phyloP scores from a whole-genome alignment of 305 asterid species.

The Fraxinus nigra region DNA sequence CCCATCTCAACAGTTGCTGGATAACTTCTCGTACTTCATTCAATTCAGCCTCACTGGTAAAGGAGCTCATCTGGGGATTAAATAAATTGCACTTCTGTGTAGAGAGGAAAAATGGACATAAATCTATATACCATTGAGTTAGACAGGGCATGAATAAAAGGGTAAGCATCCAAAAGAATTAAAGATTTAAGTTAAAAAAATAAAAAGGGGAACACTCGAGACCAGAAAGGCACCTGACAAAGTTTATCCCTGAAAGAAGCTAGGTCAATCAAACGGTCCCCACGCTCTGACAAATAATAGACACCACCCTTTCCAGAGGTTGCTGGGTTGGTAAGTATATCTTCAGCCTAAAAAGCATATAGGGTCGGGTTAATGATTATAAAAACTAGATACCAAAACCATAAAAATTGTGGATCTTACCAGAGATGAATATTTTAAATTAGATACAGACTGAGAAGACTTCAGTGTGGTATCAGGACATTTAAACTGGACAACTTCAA shows the following conservation, averaged over 20 bases:
- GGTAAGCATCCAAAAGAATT: constrained; percentile 8
- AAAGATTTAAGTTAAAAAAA: constrained; percentile 14
- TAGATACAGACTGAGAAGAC: constrained; percentile 70
- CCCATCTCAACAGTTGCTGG: constrained; percentile 89
- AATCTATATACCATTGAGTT: constrained; percentile 13
- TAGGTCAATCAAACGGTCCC: constrained; percentile 87
- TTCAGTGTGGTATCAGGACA: constrained; percentile 67
- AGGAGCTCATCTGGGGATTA: constrained; percentile 59
- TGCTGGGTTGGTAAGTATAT: constrained; percentile 65
- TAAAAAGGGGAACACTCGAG: background rate
- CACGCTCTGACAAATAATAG: constrained; percentile 89
- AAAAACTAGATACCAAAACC: background rate
- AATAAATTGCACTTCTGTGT: constrained; percentile 60
- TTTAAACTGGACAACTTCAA: constrained; percentile 78
- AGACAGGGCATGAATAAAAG: constrained; percentile 11
- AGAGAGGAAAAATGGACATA: constrained; percentile 15
- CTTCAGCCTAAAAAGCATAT: constrained; percentile 64
- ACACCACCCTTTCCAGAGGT: constrained; percentile 59
- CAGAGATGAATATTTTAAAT: constrained; percentile 63
- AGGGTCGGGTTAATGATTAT: constrained; percentile 13
- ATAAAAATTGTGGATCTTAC: constrained; percentile 41
- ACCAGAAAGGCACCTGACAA: constrained; percentile 69
- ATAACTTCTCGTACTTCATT: constrained; percentile 74
- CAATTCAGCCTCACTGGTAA: constrained; percentile 73
- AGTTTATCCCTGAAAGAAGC: constrained; percentile 77